phyloP scores from a whole-genome alignment of 768 basidiomycete genomes.

The Termitomyces sp. region DNA sequence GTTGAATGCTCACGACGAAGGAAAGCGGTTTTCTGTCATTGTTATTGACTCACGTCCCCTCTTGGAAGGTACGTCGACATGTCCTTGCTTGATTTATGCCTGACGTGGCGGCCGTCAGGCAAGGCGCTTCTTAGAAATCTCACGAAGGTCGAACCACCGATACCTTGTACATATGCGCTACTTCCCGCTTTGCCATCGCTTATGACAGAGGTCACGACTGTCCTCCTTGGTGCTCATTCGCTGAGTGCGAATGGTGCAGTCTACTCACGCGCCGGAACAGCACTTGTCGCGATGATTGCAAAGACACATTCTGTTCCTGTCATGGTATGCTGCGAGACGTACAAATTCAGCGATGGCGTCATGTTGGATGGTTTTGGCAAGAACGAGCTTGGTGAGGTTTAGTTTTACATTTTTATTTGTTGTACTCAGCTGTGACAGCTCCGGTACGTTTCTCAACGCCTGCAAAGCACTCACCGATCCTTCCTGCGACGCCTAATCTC shows the following conservation, averaged over 20 bases:
- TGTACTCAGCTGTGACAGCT: slow-evolving; percentile 19
- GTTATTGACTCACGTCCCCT: slow-evolving; percentile 94
- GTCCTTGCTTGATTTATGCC: not conserved
- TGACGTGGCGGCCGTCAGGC: slow-evolving; percentile 37
- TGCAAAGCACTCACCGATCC: slow-evolving; percentile 16
- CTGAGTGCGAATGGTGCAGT: slow-evolving; percentile 93
- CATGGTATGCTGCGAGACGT: slow-evolving; percentile 96
- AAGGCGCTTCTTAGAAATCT: slow-evolving; percentile 72
- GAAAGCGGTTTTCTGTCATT: slow-evolving; percentile 82
- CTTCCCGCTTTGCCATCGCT: slow-evolving; percentile 78
- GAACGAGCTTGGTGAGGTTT: slow-evolving; percentile 81
- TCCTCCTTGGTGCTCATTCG: slow-evolving; percentile 91
- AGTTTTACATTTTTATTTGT: not conserved
- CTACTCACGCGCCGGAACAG: slow-evolving; percentile 91
- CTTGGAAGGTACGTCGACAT: slow-evolving; percentile 60
- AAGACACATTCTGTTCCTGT: slow-evolving; percentile 87
- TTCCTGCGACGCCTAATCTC: slow-evolving; percentile 43
- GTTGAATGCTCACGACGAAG: slow-evolving; percentile 65
- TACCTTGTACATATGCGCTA: slow-evolving; percentile 90
- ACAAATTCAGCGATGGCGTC: slow-evolving; percentile 93
- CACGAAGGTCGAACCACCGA: slow-evolving; percentile 45
- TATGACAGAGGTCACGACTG: slow-evolving; percentile 75
- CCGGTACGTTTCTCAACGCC: slow-evolving; percentile 28
- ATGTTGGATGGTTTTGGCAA: slow-evolving; percentile 92
- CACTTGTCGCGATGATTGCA: slow-evolving; percentile 94